Conservation (phyloP, 495 filamentous ascomycete genomes). For the Penicillium alfredii region DNA sequence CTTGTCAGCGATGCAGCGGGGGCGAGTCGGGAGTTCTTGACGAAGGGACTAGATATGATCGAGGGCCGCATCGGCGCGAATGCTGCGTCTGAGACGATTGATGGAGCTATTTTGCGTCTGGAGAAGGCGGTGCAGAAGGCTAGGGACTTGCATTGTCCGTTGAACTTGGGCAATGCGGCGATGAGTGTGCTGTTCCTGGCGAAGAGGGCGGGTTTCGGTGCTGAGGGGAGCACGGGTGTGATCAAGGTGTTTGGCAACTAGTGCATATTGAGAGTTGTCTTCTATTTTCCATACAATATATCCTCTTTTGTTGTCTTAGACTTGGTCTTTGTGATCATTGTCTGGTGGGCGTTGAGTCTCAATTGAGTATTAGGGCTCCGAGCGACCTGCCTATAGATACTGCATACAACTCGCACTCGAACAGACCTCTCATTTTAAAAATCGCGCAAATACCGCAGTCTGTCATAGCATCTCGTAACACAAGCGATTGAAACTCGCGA, state of each 20-base stretch:
- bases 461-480: too few relatives aligned
- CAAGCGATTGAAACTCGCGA: too few relatives aligned
- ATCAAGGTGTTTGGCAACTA: conserved; percentile 30
- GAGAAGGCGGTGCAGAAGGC: conserved; percentile 55
- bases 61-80: conserved; percentile 26
- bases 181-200: conserved; percentile 35
- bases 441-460: too few relatives aligned
- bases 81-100: conserved; percentile 43
- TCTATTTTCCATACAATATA: background rate
- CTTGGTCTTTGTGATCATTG: too few relatives aligned
- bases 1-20: conserved; percentile 69
- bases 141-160: conserved; percentile 42
- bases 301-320: too few relatives aligned
- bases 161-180: conserved; percentile 39
- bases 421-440: too few relatives aligned
- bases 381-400: too few relatives aligned
- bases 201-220: conserved; percentile 27
- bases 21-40: conserved; percentile 54
- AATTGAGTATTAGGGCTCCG: too few relatives aligned
- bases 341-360: too few relatives aligned
- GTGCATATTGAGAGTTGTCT: conserved; percentile 5
- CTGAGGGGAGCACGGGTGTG: conserved; percentile 29
- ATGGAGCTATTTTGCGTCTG: conserved; percentile 51
- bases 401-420: too few relatives aligned
- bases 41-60: conserved; percentile 51